A percentile compares a stretch with the other conserved stretches of the same genome.
phyloP scores from a whole-genome alignment of 2,329 filamentous ascomycete genomes.

The Cladophialophora carrionii region DNA sequence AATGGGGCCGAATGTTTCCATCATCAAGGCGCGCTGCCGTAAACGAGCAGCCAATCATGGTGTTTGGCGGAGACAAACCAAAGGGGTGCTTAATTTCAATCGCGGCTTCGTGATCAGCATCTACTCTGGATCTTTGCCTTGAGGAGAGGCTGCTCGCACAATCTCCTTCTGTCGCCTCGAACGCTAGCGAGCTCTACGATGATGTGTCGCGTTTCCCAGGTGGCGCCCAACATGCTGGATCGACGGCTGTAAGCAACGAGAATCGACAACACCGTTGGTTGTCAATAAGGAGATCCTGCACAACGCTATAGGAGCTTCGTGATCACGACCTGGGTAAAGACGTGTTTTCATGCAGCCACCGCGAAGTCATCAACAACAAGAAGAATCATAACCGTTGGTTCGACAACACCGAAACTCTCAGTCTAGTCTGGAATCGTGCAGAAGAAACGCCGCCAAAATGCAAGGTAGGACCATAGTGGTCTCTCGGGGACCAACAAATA shows the following conservation, averaged over 20 bases:
- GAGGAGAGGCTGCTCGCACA: background rate
- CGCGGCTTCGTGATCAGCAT: too few relatives aligned
- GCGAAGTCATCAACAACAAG: background rate
- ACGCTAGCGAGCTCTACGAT: background rate
- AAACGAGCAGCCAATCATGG: conserved; percentile 3
- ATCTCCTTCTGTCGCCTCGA: background rate
- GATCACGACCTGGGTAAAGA: background rate
- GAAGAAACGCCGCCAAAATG: background rate
- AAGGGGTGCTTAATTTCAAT: background rate
- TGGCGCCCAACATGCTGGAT: background rate
- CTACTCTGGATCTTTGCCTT: background rate
- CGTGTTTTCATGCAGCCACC: background rate
- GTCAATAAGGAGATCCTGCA: background rate
- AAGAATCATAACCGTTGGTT: background rate
- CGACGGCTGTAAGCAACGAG: background rate
- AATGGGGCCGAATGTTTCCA: conserved; percentile 13
- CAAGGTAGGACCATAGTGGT: background rate
- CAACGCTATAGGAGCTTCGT: background rate
- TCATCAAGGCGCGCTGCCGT: conserved; percentile 5
- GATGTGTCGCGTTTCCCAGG: background rate
- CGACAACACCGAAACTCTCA: background rate
- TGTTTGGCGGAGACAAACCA: background rate
- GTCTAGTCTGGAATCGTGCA: background rate
- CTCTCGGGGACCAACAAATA: background rate
- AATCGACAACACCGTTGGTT: too few relatives aligned